phyloP scores from a whole-genome alignment of 148 eudicot species.

The Camellia lanceoleosa region DNA sequence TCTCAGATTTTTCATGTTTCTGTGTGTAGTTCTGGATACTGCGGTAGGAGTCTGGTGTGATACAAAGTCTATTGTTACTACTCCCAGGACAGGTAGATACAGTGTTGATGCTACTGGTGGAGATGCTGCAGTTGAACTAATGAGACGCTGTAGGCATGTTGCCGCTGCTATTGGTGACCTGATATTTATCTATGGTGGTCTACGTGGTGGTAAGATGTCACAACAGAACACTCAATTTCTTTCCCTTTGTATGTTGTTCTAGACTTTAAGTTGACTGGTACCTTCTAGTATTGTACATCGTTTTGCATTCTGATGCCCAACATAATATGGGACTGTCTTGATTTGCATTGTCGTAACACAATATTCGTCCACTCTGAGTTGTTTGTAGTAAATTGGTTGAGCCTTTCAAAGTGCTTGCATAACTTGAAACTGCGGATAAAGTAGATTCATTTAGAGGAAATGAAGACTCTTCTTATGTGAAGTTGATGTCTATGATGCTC shows the following conservation, averaged over 20 bases:
- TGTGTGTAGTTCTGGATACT: slow-evolving; percentile 78
- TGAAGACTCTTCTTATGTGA: too few relatives aligned
- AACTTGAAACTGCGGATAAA: too few relatives aligned
- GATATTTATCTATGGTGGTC: slow-evolving; percentile 91
- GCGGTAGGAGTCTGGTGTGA: slow-evolving; percentile 99
- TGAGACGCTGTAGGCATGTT: slow-evolving; percentile 97
- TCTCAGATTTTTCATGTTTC: slow-evolving; percentile 14
- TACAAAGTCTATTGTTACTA: slow-evolving; percentile 90
- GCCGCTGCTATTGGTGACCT: slow-evolving; percentile 94
- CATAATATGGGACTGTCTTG: not conserved
- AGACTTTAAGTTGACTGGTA: not conserved
- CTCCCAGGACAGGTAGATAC: slow-evolving; percentile 86
- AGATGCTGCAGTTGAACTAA: slow-evolving; percentile 95
- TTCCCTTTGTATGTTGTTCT: not conserved
- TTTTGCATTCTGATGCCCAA: not conserved
- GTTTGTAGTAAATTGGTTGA: not conserved
- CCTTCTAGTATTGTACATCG: not conserved
- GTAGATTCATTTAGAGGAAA: too few relatives aligned
- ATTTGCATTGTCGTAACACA: not conserved
- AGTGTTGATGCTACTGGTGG: slow-evolving; percentile 99
- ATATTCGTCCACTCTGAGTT: not conserved
- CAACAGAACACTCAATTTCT: not conserved
- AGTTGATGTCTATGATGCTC: too few relatives aligned
- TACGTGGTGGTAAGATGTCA: slow-evolving; percentile 83
- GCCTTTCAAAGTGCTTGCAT: not conserved